Conservation (phyloP, 1,284 basidiomycete genomes). For the Sanghuangporus weigelae region DNA sequence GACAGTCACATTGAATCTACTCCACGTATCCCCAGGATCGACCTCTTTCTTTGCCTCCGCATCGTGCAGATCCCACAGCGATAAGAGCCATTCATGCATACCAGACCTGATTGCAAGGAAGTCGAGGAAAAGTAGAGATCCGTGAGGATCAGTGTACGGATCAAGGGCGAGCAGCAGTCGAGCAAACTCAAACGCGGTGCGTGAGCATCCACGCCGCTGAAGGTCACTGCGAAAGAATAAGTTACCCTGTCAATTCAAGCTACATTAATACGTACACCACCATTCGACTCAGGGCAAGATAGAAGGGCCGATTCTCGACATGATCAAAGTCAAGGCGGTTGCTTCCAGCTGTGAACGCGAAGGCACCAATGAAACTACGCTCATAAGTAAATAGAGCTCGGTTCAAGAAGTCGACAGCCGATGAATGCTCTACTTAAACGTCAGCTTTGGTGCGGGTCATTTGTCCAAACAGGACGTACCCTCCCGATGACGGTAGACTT, state of each 20-base stretch:
- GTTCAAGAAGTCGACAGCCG: constrained; percentile 81
- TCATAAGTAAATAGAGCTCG: constrained; percentile 88
- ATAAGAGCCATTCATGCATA: constrained; percentile 76
- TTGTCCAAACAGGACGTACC: constrained; percentile 36
- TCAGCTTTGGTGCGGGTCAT: not conserved
- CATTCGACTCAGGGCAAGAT: constrained; percentile 74
- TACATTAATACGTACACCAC: constrained; percentile 49
- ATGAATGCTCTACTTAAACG: constrained; percentile 59
- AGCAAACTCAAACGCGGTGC: constrained; percentile 87
- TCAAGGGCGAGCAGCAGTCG: constrained; percentile 78
- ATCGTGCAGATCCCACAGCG: constrained; percentile 51
- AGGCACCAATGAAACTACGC: constrained; percentile 77
- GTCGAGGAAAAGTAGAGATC: constrained; percentile 78
- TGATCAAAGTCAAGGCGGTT: constrained; percentile 83
- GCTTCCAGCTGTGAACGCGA: constrained; percentile 74
- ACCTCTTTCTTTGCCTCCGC: constrained; percentile 26
- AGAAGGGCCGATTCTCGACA: constrained; percentile 84
- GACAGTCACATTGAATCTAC: constrained; percentile 47
- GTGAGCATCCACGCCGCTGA: constrained; percentile 79
- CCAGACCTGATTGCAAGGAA: constrained; percentile 76
- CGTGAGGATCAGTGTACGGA: constrained; percentile 82
- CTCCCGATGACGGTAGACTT: constrained; percentile 80
- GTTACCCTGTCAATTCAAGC: not conserved
- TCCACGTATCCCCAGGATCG: constrained; percentile 22
- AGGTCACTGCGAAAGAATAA: constrained; percentile 51